Base-by-base conservation (phyloP, 805 yeast species). In the Saturnispora sanitii region DNA sequence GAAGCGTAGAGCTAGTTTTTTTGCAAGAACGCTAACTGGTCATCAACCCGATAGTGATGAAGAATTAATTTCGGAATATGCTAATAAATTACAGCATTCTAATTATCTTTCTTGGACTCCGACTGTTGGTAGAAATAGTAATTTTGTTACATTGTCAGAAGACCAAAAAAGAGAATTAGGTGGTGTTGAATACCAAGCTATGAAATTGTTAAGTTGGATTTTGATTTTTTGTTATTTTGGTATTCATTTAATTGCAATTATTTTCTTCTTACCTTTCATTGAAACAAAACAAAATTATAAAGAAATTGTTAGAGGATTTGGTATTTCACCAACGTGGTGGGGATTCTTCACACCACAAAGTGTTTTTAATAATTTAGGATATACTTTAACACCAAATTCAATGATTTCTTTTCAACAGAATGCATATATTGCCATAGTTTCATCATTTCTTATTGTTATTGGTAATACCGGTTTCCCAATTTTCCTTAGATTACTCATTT, bases 401-500 rank as follows among this genome's bases (percentile, higher is more conserved):
- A 78, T 92, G 85, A 47, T 52, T 11, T 64, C 79, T 1, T 92
- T 83, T 61, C 68, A 71, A 38, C 61, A 68, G 23, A 75, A 83
- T 5, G 71, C 77, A 0, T 92, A 75, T 57, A 71, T 80, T 1
- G 62, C 87, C 51, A 55, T 90, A 31, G 62, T 78, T 26, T 63
- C 75, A 46, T 66, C 78, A 2, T 75, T 85, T 57, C 76, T 92
- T 47, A 77, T 92, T 51, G 77, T 90, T 40, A 76, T 85, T 47
- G 99, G 99, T 13, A 92, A 92, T 59, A 90, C 96, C 0, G 96
- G 95, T 4, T 86, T 92, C 53, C 99, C 99, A 0, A 71, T 88
- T 2, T 60, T 85, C 22, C 63, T 92, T 36, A 68, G 98, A 49
- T 77, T 82, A 52, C 67, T 84, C 28, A 81, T 92, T 37, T 92